These are phyloP conservation scores for Tetrahymena thermophila DNA, from an alignment of 73 alveolate species.

Conservation along the genomic window DNA sequence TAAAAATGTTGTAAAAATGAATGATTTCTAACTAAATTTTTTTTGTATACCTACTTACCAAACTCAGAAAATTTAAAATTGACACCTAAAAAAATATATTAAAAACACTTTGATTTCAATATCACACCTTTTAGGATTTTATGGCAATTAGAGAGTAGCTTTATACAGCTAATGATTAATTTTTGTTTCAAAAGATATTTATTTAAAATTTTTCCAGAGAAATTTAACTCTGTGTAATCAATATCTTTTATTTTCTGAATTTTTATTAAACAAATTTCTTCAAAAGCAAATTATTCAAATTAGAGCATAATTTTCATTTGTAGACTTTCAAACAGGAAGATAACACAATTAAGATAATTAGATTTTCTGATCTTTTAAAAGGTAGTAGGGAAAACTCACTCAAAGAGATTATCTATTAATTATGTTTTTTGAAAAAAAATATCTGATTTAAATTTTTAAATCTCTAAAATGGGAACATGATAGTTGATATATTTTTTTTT, in stretches of 20 bases:
- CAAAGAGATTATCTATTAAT: too few relatives aligned
- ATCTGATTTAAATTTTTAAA: too few relatives aligned
- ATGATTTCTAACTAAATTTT: too few relatives aligned
- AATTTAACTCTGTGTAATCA: too few relatives aligned
- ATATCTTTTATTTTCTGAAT: not conserved
- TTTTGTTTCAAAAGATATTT: not conserved
- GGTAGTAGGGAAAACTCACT: not conserved
- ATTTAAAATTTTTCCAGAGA: not conserved
- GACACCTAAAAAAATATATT: not conserved
- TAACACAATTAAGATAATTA: too few relatives aligned
- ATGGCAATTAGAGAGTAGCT: not conserved
- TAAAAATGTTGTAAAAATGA: too few relatives aligned
- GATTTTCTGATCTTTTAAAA: not conserved
- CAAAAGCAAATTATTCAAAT: not conserved
- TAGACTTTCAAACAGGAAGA: not conserved
- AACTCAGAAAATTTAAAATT: too few relatives aligned
- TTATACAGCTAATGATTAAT: not conserved
- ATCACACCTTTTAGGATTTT: not conserved
- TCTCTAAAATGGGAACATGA: too few relatives aligned
- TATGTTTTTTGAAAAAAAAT: too few relatives aligned
- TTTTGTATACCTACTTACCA: too few relatives aligned
- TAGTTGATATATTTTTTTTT: too few relatives aligned
- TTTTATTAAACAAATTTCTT: too few relatives aligned
- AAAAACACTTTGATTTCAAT: not conserved
- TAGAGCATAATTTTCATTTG: not conserved